These are phyloP conservation scores for Pythium aquatile DNA, from an alignment of 352 stramenopile species.

Conservation along the genomic window DNA sequence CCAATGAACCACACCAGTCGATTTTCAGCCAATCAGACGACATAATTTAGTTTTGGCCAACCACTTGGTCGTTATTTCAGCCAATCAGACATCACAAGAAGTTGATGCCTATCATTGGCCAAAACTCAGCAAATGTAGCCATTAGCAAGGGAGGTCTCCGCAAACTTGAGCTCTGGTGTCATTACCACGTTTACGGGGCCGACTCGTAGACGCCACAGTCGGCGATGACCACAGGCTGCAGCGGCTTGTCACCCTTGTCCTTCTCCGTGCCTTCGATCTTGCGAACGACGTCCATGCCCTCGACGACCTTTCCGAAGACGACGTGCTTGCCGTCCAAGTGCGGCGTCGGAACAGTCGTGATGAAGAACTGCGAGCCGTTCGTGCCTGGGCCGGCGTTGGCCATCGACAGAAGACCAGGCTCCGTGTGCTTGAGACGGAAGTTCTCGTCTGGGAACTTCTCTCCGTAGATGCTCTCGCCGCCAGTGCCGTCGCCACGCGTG, in stretches of 20 bases:
- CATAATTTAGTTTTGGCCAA: conserved; percentile 29
- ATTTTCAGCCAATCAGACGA: conserved; percentile 25
- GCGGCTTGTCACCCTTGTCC: conserved; percentile 91
- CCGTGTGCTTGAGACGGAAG: conserved; percentile 97
- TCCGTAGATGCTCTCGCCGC: conserved; percentile 93
- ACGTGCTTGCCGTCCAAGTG: conserved; percentile 98
- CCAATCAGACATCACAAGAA: conserved; percentile 29
- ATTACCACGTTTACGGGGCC: conserved; percentile 27
- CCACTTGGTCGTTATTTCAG: conserved; percentile 24
- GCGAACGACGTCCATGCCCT: conserved; percentile 91
- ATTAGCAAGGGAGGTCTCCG: conserved; percentile 3
- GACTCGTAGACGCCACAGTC: conserved; percentile 93
- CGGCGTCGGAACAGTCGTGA: conserved; percentile 92
- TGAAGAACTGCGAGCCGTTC: conserved; percentile 98
- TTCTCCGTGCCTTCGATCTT: conserved; percentile 91
- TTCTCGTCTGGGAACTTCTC: conserved; percentile 98
- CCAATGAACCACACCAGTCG: conserved; percentile 24
- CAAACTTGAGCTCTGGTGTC: neutral
- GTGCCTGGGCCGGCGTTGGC: conserved; percentile 95
- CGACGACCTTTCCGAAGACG: conserved; percentile 94
- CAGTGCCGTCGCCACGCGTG: conserved; percentile 93
- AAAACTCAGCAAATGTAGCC: conserved; percentile 26
- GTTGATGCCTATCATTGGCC: conserved; percentile 17
- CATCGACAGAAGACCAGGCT: conserved; percentile 95
- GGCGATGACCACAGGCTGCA: conserved; percentile 90